Evolutionary conservation across 176 grass and related monocot genomes (phyloP).

Genomic region (Rhynchospora breviuscula): DNA sequence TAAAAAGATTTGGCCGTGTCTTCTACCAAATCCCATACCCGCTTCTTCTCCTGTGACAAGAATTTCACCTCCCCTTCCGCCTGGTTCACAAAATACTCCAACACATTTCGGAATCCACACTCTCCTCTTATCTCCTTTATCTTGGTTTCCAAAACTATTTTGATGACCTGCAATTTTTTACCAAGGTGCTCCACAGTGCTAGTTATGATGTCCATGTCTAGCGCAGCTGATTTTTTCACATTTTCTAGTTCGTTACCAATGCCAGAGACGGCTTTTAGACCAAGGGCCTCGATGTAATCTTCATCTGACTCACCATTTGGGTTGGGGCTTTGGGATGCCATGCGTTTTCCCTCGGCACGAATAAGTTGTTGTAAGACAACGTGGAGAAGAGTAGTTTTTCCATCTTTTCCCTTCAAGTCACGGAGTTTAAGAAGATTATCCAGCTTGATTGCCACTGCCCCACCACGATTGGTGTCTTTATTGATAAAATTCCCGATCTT

Average conservation of each 20-base stretch:
- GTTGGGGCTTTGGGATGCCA: constrained; percentile 27
- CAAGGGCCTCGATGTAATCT: constrained; percentile 53
- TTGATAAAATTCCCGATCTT: constrained; percentile 93
- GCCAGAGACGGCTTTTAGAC: constrained; percentile 58
- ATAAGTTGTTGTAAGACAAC: constrained; percentile 79
- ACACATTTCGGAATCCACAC: constrained; percentile 49
- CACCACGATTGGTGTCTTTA: constrained; percentile 74
- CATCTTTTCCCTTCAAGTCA: constrained; percentile 69
- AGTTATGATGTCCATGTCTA: constrained; percentile 66
- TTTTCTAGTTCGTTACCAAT: constrained; percentile 62
- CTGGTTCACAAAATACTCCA: constrained; percentile 44
- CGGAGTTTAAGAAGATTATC: constrained; percentile 79
- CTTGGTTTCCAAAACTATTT: constrained; percentile 57
- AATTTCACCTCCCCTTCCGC: constrained; percentile 38
- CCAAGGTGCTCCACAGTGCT: constrained; percentile 45
- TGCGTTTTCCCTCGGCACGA: constrained; percentile 61
- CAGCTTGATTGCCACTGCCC: constrained; percentile 78
- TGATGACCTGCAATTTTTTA: constrained; percentile 54
- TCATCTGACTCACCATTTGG: constrained; percentile 34
- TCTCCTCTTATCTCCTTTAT: constrained; percentile 58
- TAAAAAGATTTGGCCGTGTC: constrained; percentile 63
- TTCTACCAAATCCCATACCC: constrained; percentile 24
- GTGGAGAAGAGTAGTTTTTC: constrained; percentile 87
- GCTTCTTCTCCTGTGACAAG: constrained; percentile 59
- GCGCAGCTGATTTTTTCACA: constrained; percentile 62